Evolutionary conservation across 352 stramenopile genomes (phyloP).

Genomic region (Pythium aphanidermatum): DNA sequence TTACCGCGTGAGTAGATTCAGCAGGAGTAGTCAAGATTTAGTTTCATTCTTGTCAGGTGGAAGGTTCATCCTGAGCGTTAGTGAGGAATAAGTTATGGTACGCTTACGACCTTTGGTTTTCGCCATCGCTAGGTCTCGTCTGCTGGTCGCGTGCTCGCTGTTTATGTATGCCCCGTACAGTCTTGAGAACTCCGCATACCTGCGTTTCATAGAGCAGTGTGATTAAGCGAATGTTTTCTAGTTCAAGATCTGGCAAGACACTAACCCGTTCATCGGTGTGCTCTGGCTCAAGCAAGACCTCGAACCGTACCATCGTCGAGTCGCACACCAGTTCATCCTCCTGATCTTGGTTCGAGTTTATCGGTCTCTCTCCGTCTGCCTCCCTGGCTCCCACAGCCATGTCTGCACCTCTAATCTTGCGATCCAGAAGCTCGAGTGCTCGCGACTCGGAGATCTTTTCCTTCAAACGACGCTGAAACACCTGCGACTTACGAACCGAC

Average conservation of each 20-base stretch:
- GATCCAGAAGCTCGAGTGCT: constrained; percentile 62
- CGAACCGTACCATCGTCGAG: constrained; percentile 59
- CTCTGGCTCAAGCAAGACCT: constrained; percentile 7
- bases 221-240: too few relatives aligned
- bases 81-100: constrained; percentile 13
- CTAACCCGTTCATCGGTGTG: constrained; percentile 28
- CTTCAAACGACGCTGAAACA: constrained; percentile 52
- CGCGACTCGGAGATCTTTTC: constrained; percentile 60
- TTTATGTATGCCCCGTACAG: constrained; percentile 31
- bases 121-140: background rate
- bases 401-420: constrained; percentile 24
- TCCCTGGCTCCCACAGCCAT: too few relatives aligned
- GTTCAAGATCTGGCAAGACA: too few relatives aligned
- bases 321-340: constrained; percentile 71
- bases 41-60: too few relatives aligned
- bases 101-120: constrained; percentile 12
- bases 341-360: constrained; percentile 27
- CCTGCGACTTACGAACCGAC: constrained; percentile 19
- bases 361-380: background rate
- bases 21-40: too few relatives aligned
- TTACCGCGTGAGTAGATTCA: too few relatives aligned
- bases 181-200: constrained; percentile 35
- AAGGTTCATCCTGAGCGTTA: too few relatives aligned
- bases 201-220: constrained; percentile 6
- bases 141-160: constrained; percentile 18